Conservation (phyloP, 495 filamentous ascomycete species). For the Talaromyces thailandensis region DNA sequence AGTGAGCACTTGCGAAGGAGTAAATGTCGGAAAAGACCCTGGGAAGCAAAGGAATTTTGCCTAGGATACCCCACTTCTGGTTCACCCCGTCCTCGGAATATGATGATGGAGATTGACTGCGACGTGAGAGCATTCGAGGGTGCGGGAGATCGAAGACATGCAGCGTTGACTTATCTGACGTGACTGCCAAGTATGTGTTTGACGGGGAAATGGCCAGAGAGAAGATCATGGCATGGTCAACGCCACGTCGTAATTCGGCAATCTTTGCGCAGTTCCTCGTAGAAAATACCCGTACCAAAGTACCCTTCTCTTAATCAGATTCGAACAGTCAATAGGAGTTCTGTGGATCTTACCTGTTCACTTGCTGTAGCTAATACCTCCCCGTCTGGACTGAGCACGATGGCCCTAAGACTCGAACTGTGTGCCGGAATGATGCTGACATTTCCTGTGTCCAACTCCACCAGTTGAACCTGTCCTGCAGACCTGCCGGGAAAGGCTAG, state of each 20-base stretch:
- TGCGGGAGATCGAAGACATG: slow-evolving; percentile 79
- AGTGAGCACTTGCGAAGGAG: slow-evolving; percentile 62
- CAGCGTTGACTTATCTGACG: slow-evolving; percentile 93
- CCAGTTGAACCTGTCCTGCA: slow-evolving; percentile 83
- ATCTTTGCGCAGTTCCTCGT: slow-evolving; percentile 69
- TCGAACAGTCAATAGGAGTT: neutral
- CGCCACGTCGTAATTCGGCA: slow-evolving; percentile 76
- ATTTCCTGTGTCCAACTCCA: slow-evolving; percentile 70
- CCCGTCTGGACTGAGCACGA: slow-evolving; percentile 72
- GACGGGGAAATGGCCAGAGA: slow-evolving; percentile 79
- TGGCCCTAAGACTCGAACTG: slow-evolving; percentile 64
- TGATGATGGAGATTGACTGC: slow-evolving; percentile 24
- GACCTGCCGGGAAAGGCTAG: slow-evolving; percentile 79
- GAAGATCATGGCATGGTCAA: slow-evolving; percentile 81
- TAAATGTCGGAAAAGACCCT: slow-evolving; percentile 78
- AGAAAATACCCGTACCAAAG: slow-evolving; percentile 75
- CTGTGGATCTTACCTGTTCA: slow-evolving; percentile 51
- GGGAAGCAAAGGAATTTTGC: slow-evolving; percentile 70
- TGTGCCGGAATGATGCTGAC: slow-evolving; percentile 95
- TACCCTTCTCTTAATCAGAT: slow-evolving; percentile 49
- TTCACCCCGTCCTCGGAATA: slow-evolving; percentile 38
- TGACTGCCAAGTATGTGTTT: slow-evolving; percentile 71
- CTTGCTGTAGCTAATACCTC: slow-evolving; percentile 84
- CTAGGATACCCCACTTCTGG: slow-evolving; percentile 73
- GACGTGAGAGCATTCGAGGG: slow-evolving; percentile 22